Base-by-base conservation (phyloP, 176 grass and related monocot species). In the Oryza longistaminata region DNA sequence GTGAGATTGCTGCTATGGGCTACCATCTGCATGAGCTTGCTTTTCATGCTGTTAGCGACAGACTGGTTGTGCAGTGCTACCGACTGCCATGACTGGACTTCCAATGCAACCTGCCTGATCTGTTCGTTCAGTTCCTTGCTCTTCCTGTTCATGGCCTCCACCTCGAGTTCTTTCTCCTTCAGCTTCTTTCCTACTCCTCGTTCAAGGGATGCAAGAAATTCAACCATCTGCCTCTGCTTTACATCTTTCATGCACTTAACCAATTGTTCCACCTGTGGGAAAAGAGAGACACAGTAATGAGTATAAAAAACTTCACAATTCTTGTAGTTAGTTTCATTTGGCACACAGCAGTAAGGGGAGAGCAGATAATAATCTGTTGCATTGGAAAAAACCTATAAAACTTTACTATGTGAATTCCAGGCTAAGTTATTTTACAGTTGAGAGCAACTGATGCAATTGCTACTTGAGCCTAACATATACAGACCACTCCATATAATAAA, bases 1-100 rank as follows among this genome's bases (percentile, higher is more conserved):
- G 70, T 65, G 27, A 81, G 87, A 81, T 86, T 82, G 79, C 61
- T 53, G 12, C 12, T 74, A n/a, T 90, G 81, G 0, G 84, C 91
- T 25, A 92, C 70, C 25, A 79, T 81, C n/a, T 90, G 66, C 76
- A 90, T 73, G 46, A 92, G 87, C 76, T 76, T 84, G 65, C 3
- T 81, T 60, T 87, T 92, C 26, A 92, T 66, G 45, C 11, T 85
- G 66, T 72, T 87, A 17, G 81, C 81, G 1, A 92, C 52, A 2
- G 81, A 81, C 35, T 90, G 81, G 31, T 90, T 92, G 81, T 90
- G 74, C 65, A 87, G 25, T 6, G 87, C 87, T 0, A 84, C 69
- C 0, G 71, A 84, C 72, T 90, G 87, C 91, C 87, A 92, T 10
- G 90, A 87, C 75, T 92, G 91, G 66, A 84, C 85, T 22, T 90